A percentile compares a stretch with the other conserved stretches of the same genome.
Evolutionary conservation across 2,329 filamentous ascomycete species (phyloP).

Genomic region (Magnaporthiopsis poae): DNA sequence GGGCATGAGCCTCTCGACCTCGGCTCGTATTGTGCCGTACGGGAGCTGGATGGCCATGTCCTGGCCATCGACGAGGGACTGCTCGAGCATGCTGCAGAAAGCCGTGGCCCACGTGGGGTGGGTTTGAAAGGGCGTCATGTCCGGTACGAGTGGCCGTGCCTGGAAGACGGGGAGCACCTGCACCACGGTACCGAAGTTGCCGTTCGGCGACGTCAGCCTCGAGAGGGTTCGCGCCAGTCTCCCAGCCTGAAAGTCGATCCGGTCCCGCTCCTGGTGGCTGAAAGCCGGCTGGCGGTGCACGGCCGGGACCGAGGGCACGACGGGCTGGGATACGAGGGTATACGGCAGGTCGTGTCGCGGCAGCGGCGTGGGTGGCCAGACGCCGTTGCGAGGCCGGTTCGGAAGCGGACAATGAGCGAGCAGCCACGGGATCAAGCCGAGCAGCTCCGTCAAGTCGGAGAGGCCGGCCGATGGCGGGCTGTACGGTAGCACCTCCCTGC

Average conservation of each 20-base stretch:
- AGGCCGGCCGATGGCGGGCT: not conserved
- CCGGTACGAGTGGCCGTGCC: too few relatives aligned
- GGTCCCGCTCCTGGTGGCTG: conserved; percentile 22
- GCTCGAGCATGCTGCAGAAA: conserved; percentile 48
- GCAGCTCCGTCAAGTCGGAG: conserved; percentile 15
- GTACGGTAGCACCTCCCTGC: not conserved
- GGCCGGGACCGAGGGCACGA: conserved; percentile 28
- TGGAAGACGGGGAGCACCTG: conserved; percentile 22
- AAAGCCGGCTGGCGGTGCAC: conserved; percentile 22
- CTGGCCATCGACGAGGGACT: conserved; percentile 48
- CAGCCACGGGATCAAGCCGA: conserved; percentile 29
- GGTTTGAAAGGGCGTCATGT: not conserved
- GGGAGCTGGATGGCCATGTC: conserved; percentile 49
- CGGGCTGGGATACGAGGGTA: conserved; percentile 30
- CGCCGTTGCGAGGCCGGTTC: not conserved
- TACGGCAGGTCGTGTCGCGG: conserved; percentile 25
- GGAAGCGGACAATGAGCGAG: conserved; percentile 14
- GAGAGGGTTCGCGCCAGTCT: conserved; percentile 35
- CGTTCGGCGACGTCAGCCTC: conserved; percentile 32
- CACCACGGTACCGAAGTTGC: conserved; percentile 38
- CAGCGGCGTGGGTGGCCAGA: not conserved
- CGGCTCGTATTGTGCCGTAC: conserved; percentile 43
- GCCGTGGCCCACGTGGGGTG: conserved; percentile 40
- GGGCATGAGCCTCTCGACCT: conserved; percentile 39
- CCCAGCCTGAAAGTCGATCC: conserved; percentile 38